Conservation (phyloP, 306 rosid species). For the Inga laurina region DNA sequence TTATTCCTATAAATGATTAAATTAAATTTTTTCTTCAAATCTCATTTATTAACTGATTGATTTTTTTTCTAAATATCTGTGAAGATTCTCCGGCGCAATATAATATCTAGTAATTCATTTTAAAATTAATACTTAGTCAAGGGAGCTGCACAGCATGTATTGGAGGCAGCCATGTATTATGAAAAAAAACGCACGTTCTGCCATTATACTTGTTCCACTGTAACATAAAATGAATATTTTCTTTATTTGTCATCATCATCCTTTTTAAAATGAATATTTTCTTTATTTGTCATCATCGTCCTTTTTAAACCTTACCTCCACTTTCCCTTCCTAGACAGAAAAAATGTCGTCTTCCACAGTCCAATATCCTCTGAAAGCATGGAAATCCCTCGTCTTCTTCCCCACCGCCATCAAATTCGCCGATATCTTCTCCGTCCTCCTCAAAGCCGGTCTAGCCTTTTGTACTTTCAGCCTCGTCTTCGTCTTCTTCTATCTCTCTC, state of each 20-base stretch:
- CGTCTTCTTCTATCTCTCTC: slow-evolving; percentile 37
- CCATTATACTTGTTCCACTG: background rate
- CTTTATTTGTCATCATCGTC: background rate
- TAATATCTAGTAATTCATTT: background rate
- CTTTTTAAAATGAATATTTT: background rate
- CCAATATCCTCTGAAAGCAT: slow-evolving; percentile 32
- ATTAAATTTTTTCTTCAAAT: no score
- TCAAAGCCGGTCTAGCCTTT: slow-evolving; percentile 23
- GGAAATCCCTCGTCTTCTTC: slow-evolving; percentile 24
- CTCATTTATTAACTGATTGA: background rate
- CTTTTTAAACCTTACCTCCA: background rate
- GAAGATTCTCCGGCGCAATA: background rate
- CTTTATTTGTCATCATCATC: background rate
- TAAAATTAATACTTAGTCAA: background rate
- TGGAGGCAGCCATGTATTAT: background rate
- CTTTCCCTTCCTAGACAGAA: background rate
- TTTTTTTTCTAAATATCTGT: background rate
- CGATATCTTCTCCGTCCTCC: slow-evolving; percentile 15
- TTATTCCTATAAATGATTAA: background rate
- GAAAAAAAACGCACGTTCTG: background rate
- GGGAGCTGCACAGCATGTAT: no score
- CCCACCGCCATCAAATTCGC: slow-evolving; percentile 20
- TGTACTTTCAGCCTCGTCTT: slow-evolving; percentile 28
- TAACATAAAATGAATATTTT: background rate
- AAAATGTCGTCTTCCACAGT: slow-evolving; percentile 8